A percentile compares a stretch with the other conserved stretches of the same genome.
Evolutionary conservation across 2,329 filamentous ascomycete genomes (phyloP).

Genomic region (Mycogone perniciosa): DNA sequence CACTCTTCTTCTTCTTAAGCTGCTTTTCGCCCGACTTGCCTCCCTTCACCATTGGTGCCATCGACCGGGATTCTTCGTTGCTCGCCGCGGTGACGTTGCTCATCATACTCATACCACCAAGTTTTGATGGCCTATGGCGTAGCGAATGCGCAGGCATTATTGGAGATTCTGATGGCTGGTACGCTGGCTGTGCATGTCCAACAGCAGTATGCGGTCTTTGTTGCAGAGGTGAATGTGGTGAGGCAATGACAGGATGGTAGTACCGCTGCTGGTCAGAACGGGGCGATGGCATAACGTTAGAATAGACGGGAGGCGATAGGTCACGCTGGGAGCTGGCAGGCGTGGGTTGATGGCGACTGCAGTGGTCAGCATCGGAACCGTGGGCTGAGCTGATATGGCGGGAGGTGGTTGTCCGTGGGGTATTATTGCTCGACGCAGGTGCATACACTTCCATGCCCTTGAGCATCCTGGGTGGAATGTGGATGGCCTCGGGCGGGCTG

Average conservation of each 20-base stretch:
- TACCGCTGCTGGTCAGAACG: conserved; percentile 40
- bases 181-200: conserved; percentile 18
- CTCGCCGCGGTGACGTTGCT: conserved; percentile 48
- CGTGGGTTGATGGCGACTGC: conserved; percentile 25
- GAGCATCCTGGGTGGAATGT: conserved; percentile 38
- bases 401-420: conserved; percentile 24
- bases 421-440: conserved; percentile 26
- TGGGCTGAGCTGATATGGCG: conserved; percentile 42
- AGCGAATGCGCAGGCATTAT: conserved; percentile 33
- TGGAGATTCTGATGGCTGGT: conserved; percentile 23
- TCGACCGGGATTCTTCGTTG: conserved; percentile 27
- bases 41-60: conserved; percentile 21
- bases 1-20: conserved; percentile 61
- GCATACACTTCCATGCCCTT: conserved; percentile 12
- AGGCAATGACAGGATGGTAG: conserved; percentile 57
- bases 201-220: conserved; percentile 50
- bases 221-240: conserved; percentile 57
- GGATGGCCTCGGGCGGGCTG: conserved; percentile 46
- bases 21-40: conserved; percentile 31
- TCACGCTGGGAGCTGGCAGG: conserved; percentile 29
- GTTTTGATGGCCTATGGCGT: conserved; percentile 46
- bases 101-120: conserved; percentile 50
- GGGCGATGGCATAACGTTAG: conserved; percentile 26
- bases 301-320: conserved; percentile 19
- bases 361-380: conserved; percentile 40